Evolutionary conservation across 306 rosid genomes (phyloP).

Genomic region (Lathyrus tuberosus): DNA sequence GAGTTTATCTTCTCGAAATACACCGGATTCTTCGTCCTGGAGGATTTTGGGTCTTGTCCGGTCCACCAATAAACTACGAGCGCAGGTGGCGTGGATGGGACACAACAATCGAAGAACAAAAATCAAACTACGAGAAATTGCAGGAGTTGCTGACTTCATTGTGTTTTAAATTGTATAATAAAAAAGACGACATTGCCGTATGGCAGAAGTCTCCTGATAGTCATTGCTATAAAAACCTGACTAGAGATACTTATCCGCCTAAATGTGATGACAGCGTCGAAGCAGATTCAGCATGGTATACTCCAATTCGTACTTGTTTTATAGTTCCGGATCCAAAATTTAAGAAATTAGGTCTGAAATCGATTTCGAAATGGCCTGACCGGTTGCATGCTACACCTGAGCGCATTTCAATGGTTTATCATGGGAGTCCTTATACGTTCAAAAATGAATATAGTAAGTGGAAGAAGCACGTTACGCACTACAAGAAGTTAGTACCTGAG

Average conservation of each 20-base stretch:
- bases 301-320: conserved; percentile 76
- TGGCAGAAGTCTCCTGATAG: conserved; percentile 77
- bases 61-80: conserved; percentile 93
- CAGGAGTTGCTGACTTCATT: conserved; percentile 69
- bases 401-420: conserved; percentile 58
- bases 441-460: conserved; percentile 74
- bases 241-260: conserved; percentile 70
- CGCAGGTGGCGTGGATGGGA: conserved; percentile 96
- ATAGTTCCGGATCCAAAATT: conserved; percentile 73
- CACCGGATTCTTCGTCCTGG: conserved; percentile 98
- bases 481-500: conserved; percentile 84
- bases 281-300: conserved; percentile 96
- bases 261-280: conserved; percentile 85
- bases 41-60: conserved; percentile 96
- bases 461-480: conserved; percentile 70
- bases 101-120: conserved; percentile 88
- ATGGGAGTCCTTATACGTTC: conserved; percentile 63
- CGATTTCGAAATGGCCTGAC: conserved; percentile 83
- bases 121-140: conserved; percentile 68
- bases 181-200: conserved; percentile 90
- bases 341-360: conserved; percentile 54
- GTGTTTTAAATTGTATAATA: conserved; percentile 84
- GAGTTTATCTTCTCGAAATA: conserved; percentile 80
- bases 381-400: conserved; percentile 71
- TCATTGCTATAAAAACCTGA: conserved; percentile 63